Percentiles rank a stretch among this genome's conserved stretches.
Evolutionary conservation across 2,329 filamentous ascomycete genomes (phyloP).

Genomic region (Leptographium radiaticola): DNA sequence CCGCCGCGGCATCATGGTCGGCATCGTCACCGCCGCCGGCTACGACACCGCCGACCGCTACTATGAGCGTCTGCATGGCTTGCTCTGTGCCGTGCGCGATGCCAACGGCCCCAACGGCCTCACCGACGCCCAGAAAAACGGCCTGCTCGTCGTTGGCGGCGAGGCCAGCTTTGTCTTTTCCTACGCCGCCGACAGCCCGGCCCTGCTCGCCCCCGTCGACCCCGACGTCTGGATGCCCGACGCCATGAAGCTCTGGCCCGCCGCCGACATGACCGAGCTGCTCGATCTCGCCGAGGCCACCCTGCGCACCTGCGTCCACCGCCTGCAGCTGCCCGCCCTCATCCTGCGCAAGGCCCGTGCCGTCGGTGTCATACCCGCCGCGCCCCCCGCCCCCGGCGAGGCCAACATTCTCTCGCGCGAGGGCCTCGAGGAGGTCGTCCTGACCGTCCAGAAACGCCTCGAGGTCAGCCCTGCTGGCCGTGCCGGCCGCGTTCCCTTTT

Average conservation of each 20-base stretch:
- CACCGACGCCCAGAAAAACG: constrained; percentile 54
- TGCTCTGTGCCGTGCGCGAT: constrained; percentile 62
- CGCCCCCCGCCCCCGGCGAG: no score
- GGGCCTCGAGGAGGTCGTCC: constrained; percentile 86
- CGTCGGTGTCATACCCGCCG: constrained; percentile 65
- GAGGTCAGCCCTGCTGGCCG: constrained; percentile 63
- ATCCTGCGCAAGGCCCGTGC: constrained; percentile 82
- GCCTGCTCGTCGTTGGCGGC: constrained; percentile 84
- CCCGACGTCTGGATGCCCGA: constrained; percentile 59
- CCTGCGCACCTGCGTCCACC: constrained; percentile 66
- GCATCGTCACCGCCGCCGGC: constrained; percentile 92
- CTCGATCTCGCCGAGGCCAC: constrained; percentile 82
- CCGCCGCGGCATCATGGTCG: constrained; percentile 65
- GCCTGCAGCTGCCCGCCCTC: constrained; percentile 64
- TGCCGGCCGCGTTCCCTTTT: constrained; percentile 58
- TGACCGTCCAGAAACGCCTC: constrained; percentile 85
- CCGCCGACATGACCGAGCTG: constrained; percentile 64
- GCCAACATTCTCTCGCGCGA: constrained; percentile 43
- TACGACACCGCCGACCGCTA: constrained; percentile 83
- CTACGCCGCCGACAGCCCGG: constrained; percentile 50
- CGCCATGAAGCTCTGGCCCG: constrained; percentile 66
- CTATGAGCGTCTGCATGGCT: constrained; percentile 72
- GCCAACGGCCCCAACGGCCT: constrained; percentile 27
- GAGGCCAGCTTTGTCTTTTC: constrained; percentile 93
- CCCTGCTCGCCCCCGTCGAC: constrained; percentile 56